Base-by-base conservation (phyloP, 169 alveolate genomes). In the Plasmodium knowlesi region DNA sequence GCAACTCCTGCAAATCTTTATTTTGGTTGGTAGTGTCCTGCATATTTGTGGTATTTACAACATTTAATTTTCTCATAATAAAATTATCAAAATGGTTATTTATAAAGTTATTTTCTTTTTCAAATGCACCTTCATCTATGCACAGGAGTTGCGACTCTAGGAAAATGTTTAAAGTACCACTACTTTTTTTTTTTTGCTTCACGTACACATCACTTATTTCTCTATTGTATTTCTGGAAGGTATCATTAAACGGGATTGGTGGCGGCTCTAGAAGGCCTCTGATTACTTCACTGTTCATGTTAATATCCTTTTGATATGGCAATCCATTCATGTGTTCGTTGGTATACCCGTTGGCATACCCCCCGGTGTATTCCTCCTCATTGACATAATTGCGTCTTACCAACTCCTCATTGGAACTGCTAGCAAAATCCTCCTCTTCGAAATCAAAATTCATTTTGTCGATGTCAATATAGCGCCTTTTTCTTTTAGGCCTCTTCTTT, bases 181-280 rank as follows among this genome's bases (percentile, higher is more conserved):
- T 46, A 14, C 34, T 67, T 67, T 57, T 78, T n/a, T 89, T 80
- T 67, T 89, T 89, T 37, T 57, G 72, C 61, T 89, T 89, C 32
- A 61, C 43, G 72, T 43, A 89, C 57, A 89, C 50, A 22, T 89
- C 94, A 73, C 94, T 89, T 89, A 89, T 78, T 89, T 78, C 94
- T 89, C 79, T 89, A 89, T 89, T 89, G 73, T 57, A 79, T 79
- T 89, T 89, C 72, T 61, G 41, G 72, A 89, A 89, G 14, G 54
- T 72, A 19, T 53, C 70, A 79, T 89, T 89, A 70, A 89, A 79
- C 53, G 88, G 94, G 80, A 89, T 80, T 61, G 83, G 90, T 1
- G 94, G 94, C 3, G 94, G 94, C 37, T 34, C 53, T 43, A 89
- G 70, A 5, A 89, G 88, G 19, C 57, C 50, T 43, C 41, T 89